Percentiles rank a stretch among this genome's conserved stretches.
Evolutionary conservation across 331 rosid genomes (phyloP).

Genomic region (Telfairia occidentalis): DNA sequence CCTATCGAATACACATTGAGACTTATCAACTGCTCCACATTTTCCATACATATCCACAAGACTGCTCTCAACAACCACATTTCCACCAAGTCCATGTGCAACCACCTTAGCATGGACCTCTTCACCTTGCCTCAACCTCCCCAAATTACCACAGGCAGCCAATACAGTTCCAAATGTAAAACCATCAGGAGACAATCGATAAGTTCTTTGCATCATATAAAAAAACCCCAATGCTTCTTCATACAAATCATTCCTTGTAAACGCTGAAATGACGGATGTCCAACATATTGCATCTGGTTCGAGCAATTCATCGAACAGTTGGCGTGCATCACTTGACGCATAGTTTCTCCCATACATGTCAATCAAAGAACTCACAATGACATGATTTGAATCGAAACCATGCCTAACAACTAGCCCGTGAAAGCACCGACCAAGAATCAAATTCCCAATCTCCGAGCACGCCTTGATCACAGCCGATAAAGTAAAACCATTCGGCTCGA

Average conservation of each 20-base stretch:
- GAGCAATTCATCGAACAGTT: constrained; percentile 54
- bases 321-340: constrained; percentile 32
- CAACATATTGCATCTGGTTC: constrained; percentile 54
- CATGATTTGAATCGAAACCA: constrained; percentile 46
- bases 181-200: constrained; percentile 48
- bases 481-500: constrained; percentile 64
- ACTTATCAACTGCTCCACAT: constrained; percentile 40
- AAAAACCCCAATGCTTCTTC: constrained; percentile 48
- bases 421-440: constrained; percentile 37
- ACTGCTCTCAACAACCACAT: constrained; percentile 84
- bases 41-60: constrained; percentile 92
- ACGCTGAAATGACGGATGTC: constrained; percentile 58
- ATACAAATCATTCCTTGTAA: constrained; percentile 53
- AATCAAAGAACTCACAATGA: constrained; percentile 40
- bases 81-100: constrained; percentile 38
- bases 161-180: constrained; percentile 62
- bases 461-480: constrained; percentile 65
- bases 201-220: constrained; percentile 32
- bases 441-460: constrained; percentile 34
- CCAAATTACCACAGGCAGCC: constrained; percentile 62
- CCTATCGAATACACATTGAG: constrained; percentile 49
- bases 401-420: constrained; percentile 41
- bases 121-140: constrained; percentile 57
- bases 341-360: constrained; percentile 75
- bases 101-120: constrained; percentile 60